phyloP scores from a whole-genome alignment of 192 early-diverging fungal genomes.

The Allomyces javanicus region DNA sequence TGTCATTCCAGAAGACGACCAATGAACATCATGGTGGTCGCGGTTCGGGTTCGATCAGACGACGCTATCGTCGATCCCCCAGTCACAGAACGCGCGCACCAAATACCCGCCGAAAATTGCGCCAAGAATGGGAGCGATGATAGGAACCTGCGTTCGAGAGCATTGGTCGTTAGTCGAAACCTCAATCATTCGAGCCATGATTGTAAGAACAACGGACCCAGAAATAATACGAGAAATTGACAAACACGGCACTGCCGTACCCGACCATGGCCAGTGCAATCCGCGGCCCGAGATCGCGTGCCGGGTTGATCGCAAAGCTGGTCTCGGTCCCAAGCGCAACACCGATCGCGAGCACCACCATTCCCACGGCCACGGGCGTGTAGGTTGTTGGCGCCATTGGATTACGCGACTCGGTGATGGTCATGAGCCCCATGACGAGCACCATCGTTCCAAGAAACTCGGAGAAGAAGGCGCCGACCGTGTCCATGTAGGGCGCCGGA shows the following conservation, averaged over 20 bases:
- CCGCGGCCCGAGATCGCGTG: not conserved
- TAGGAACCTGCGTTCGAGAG: not conserved
- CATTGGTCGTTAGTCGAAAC: not conserved
- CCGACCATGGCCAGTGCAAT: not conserved
- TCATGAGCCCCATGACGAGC: constrained; percentile 40
- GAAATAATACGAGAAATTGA: not conserved
- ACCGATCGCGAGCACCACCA: constrained; percentile 24
- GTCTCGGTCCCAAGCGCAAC: constrained; percentile 34
- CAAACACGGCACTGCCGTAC: not conserved
- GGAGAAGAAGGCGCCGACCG: constrained; percentile 28
- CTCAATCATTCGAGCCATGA: not conserved
- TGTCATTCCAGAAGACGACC: no score
- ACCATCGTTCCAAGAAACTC: constrained; percentile 50
- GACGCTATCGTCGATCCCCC: no score
- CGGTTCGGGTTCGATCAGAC: not conserved
- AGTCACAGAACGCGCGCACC: no score
- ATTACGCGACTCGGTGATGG: constrained; percentile 16
- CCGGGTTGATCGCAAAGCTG: constrained; percentile 11
- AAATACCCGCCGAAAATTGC: no score
- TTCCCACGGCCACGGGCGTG: constrained; percentile 3
- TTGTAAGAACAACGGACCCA: not conserved
- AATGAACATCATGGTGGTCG: no score
- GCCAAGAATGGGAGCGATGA: no score
- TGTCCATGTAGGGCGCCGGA: constrained; percentile 28
- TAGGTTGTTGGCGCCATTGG: constrained; percentile 4